Base-by-base conservation (phyloP, 805 yeast species). In the Metschnikowia baotianmanensis region DNA sequence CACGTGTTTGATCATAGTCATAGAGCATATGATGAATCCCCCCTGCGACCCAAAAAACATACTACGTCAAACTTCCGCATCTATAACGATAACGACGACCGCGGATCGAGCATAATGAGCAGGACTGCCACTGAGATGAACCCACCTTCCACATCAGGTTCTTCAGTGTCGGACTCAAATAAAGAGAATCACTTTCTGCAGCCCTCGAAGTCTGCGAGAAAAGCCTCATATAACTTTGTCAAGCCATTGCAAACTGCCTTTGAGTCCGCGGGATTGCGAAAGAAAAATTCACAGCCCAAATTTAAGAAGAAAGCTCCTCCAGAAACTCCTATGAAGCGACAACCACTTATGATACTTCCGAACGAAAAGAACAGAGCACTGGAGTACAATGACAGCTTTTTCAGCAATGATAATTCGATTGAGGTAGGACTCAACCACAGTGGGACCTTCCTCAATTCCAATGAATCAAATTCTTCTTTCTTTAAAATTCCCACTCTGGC, bases 181-280 rank as follows among this genome's bases (percentile, higher is more conserved):
- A 67, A 69, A 45, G 74, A 68, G 38, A 69, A 69, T 38, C 50
- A 46, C 18, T 17, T 30, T 13, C 29, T 28, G 10, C 34, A 33
- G 19, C 31, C 36, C 9, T 13, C 22, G 6, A 43, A 39, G 23
- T 38, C 42, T 12, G 15, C 37, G 23, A 31, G 43, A 39, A 59
- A 58, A 34, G 45, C 59, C 3, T 65, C 70, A 9, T 86, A 82
- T 61, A 76, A 79, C 48, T 77, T 79, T 34, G 93, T 85, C 17
- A 85, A 83, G 56, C 96, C 96, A 2, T 70, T 87, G 28, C 95
- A 86, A 58, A 82, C 90, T 0, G 96, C 93, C 12, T 87, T 87
- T 61, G 73, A 78, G 58, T 76, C 90, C 2, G 67, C 86, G 0
- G 96, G 96, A 0, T 64, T 87, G 25, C 61, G 82, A 69, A 83